Conservation (phyloP, 2,329 filamentous ascomycete species). For the Aschersonia sp. region DNA sequence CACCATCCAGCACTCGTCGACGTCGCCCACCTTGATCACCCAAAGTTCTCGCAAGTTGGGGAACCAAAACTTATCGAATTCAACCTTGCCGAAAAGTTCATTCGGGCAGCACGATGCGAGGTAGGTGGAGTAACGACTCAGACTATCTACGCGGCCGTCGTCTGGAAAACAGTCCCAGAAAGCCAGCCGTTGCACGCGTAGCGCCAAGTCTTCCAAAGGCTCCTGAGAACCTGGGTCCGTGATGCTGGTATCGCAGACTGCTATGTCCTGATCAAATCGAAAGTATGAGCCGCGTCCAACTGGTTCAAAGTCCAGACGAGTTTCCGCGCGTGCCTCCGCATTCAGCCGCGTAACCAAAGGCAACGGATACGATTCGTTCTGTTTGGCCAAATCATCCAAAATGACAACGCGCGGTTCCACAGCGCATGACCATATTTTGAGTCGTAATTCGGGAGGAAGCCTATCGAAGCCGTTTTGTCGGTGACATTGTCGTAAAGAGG, state of each 20-base stretch:
- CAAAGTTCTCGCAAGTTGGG: conserved; percentile 22
- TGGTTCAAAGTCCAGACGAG: conserved; percentile 18
- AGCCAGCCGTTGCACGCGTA: conserved; percentile 17
- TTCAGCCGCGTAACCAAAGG: conserved; percentile 22
- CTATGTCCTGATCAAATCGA: conserved; percentile 20
- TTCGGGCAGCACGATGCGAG: conserved; percentile 17
- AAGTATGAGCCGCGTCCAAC: conserved; percentile 20
- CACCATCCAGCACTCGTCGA: conserved; percentile 21
- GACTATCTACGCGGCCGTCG: conserved; percentile 19
- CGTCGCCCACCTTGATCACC: conserved; percentile 24
- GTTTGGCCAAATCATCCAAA: conserved; percentile 18
- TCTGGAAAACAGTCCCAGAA: conserved; percentile 26
- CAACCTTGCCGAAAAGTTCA: conserved; percentile 15
- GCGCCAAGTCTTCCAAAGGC: conserved; percentile 18
- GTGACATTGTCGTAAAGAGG: background rate
- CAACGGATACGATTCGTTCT: conserved; percentile 15
- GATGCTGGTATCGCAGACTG: conserved; percentile 22
- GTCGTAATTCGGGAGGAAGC: conserved; percentile 20
- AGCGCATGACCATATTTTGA: conserved; percentile 22
- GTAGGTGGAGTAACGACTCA: conserved; percentile 19
- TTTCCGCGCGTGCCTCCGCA: conserved; percentile 18
- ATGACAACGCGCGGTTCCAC: conserved; percentile 21
- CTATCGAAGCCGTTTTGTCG: conserved; percentile 10
- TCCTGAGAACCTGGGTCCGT: conserved; percentile 16
- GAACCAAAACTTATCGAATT: conserved; percentile 23